Evolutionary conservation across 192 early-diverging fungal species (phyloP), one percentile per base, ranked within the genome.

Genomic region (Coemansia sp.): DNA sequence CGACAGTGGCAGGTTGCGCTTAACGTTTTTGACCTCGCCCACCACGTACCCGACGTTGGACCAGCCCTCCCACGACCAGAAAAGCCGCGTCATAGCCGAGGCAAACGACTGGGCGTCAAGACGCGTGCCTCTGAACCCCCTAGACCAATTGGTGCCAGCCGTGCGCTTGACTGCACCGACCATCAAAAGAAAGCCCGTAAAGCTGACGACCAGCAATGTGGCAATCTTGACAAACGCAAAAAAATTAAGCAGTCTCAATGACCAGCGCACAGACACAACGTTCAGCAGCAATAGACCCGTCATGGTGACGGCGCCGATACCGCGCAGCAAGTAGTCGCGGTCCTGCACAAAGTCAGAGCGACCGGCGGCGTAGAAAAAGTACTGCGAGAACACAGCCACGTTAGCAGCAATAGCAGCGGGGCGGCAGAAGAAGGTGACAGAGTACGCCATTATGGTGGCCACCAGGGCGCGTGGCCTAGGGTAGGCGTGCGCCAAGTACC

Each of bases 11-110:
- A 93, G 64, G 57, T 88, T 92, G 40, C 84, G 82, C 7, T 86
- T 81, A 55, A 91, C 91, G 59, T 90, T 82, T 49, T 86, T 85
- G 73, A 94, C 84, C 64, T 94, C 92, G 37, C 87, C 88, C 3
- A 90, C 83, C 13, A 88, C 85, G 55, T 90, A 91, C 37, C 91
- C 87, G 7, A 91, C 59, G 59, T 89, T 91, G 56, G 86, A 85
- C 89, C 85, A 87, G 2, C 83, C 80, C 43, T 80, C 76, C 68
- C 78, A 83, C 30, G 78, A 80, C 69, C 75, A 87, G 25, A 81
- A 77, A 34, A 71, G 53, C 9, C 73, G 75, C 37, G 76, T 79
- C 61, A 85, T 69, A 1, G 84, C 82, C 24, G 64, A 70, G 10
- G 82, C 81, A 56, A 83, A 81, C 7, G 71, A 71, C 56, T 66